phyloP scores from a whole-genome alignment of 768 basidiomycete genomes.

The Amanita subjunquillea region DNA sequence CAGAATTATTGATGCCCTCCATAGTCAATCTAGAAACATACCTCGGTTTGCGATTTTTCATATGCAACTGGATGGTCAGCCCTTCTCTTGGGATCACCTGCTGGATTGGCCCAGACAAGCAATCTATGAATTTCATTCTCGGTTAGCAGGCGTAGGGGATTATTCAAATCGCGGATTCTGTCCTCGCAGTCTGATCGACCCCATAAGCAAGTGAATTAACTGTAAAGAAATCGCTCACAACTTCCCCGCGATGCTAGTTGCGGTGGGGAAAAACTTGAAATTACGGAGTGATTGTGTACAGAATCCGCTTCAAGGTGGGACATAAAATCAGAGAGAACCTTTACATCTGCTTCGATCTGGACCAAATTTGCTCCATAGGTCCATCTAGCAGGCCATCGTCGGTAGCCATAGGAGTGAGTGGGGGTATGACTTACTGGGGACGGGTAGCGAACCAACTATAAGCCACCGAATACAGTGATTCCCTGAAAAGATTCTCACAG shows the following conservation, averaged over 20 bases:
- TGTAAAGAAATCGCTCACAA: conserved; percentile 21
- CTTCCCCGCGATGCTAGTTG: conserved; percentile 32
- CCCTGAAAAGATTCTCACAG: conserved; percentile 68
- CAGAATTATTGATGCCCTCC: background rate
- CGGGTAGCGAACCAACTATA: conserved; percentile 90
- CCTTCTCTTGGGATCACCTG: conserved; percentile 64
- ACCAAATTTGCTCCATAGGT: conserved; percentile 91
- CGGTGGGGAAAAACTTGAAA: conserved; percentile 52
- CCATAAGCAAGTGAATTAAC: background rate
- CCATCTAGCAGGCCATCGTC: conserved; percentile 51
- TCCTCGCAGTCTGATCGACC: conserved; percentile 38
- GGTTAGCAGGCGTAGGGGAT: conserved; percentile 72
- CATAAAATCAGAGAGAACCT: conserved; percentile 77
- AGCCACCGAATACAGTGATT: conserved; percentile 67
- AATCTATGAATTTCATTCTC: conserved; percentile 87
- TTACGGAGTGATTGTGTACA: conserved; percentile 43
- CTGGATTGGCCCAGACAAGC: conserved; percentile 84
- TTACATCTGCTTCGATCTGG: conserved; percentile 83
- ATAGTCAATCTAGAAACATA: conserved; percentile 14
- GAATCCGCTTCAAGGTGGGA: conserved; percentile 67
- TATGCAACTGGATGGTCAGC: conserved; percentile 42
- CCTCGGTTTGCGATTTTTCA: conserved; percentile 52
- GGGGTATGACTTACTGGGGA: conserved; percentile 60
- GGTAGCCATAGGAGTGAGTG: conserved; percentile 1
- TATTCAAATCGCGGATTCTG: conserved; percentile 56